Percentiles rank a stretch among this genome's conserved stretches.
Conservation (phyloP, 2,329 filamentous ascomycete genomes). For the Sporothrix sp. region DNA sequence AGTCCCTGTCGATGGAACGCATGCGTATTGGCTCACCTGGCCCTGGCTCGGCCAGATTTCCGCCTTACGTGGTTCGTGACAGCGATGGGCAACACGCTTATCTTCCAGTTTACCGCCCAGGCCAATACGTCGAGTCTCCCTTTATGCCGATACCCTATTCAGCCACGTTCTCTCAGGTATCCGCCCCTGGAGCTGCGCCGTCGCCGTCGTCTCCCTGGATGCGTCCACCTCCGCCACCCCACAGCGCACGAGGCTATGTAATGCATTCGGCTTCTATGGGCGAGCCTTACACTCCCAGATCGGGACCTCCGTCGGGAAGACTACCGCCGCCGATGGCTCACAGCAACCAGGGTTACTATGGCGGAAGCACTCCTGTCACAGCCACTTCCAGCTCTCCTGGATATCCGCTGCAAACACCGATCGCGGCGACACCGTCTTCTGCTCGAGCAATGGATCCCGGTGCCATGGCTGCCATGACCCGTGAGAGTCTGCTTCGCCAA, state of each 20-base stretch:
- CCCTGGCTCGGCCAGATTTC: background rate
- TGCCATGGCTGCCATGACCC: background rate
- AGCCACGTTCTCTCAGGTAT: background rate
- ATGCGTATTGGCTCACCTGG: no score
- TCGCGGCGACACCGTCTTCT: background rate
- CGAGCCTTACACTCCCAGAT: no score
- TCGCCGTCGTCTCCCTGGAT: constrained; percentile 14
- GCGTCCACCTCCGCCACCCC: constrained; percentile 16
- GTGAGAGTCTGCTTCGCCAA: background rate
- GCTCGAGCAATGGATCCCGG: background rate
- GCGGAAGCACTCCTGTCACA: no score
- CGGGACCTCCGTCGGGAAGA: background rate
- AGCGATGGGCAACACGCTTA: background rate
- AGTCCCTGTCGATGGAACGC: no score
- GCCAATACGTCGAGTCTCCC: background rate
- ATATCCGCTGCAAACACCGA: no score
- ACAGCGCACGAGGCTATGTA: constrained; percentile 23
- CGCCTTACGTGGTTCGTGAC: background rate
- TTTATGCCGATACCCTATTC: background rate
- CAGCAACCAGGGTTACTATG: no score
- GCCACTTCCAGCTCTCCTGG: no score
- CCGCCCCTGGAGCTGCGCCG: background rate
- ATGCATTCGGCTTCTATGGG: background rate
- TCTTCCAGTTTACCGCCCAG: background rate
- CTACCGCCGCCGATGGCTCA: background rate